Base-by-base conservation (phyloP, 2,329 filamentous ascomycete genomes). In the Botrytis deweyae region DNA sequence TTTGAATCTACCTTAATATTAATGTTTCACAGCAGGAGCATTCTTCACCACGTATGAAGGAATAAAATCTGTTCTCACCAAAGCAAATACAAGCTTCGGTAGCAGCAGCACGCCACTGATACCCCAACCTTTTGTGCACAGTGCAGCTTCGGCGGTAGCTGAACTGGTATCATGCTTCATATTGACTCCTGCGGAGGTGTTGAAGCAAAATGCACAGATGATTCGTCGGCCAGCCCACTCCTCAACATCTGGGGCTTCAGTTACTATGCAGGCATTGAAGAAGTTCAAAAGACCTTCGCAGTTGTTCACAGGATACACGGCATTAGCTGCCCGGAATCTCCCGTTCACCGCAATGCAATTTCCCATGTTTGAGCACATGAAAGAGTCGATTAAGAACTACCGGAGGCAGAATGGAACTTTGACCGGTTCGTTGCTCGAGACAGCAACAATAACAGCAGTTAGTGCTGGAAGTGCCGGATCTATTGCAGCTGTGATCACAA, bases 191-290 rank as follows among this genome's bases (percentile, higher is more conserved):
- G 93, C 94, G 22, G 94, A 97, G 81, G 93, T 97, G 12, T 89
- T 97, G 76, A 97, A 98, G 84, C 94, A 97, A 81, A 97, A 97
- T 82, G 94, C 95, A 0, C 94, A 97, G 82, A 94, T 97, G 88
- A 85, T 96, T 0, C 85, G 85, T 36, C 79, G 76, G 16, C 80
- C 78, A 22, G 73, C 74, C 52, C 42, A 64, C 79, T 46, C 79
- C 75, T 25, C 76, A 58, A 55, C 52, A 55, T 73, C 79, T 79
- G 72, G 81, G 79, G 64, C 73, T 81, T 89, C 76, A 81, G 73
- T 86, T 84, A 82, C 82, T 82, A 63, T 90, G 9, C 82, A 88
- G 80, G 89, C 89, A 0, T 81, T 92, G 16, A 81, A 82, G 25
- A 84, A 85, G 40, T 91, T 92, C 80, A 84, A 75, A 86, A 87